A percentile compares a stretch with the other conserved stretches of the same genome.
phyloP scores from a whole-genome alignment of 306 rosid genomes.

The Calophaca sinica region DNA sequence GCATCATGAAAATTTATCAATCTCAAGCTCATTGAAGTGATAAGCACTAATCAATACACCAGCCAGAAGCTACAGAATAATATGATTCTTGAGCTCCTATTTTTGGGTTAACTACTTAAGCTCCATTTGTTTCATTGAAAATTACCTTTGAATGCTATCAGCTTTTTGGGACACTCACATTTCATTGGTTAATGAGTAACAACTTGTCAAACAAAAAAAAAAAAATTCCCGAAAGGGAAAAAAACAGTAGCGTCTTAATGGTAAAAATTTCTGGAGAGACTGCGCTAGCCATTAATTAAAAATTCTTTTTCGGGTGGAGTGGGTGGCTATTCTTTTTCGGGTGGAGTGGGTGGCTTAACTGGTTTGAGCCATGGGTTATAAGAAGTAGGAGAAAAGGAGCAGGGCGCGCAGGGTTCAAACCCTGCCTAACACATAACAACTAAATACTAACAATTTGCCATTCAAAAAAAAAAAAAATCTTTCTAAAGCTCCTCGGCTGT shows the following conservation, averaged over 20 bases:
- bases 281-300: neutral
- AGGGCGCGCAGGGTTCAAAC: too few relatives aligned
- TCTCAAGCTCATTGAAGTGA: constrained; percentile 40
- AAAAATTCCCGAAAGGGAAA: neutral
- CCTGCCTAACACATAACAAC: too few relatives aligned
- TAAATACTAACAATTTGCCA: too few relatives aligned
- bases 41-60: neutral
- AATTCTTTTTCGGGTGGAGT: too few relatives aligned
- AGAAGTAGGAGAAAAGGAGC: too few relatives aligned
- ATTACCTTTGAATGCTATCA: neutral
- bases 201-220: neutral
- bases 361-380: too few relatives aligned
- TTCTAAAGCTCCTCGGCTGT: constrained; percentile 7
- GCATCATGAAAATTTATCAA: constrained; percentile 44
- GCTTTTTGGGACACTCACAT: constrained; percentile 13
- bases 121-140: constrained; percentile 23
- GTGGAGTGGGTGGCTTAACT: too few relatives aligned
- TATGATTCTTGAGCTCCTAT: neutral
- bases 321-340: too few relatives aligned
- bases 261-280: neutral
- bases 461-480: neutral
- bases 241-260: neutral
- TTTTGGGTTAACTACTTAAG: neutral
- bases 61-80: neutral
- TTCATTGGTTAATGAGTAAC: constrained; percentile 11